These are phyloP conservation scores for Rosa chinensis DNA, from an alignment of 306 rosid species.

Conservation along the genomic window DNA sequence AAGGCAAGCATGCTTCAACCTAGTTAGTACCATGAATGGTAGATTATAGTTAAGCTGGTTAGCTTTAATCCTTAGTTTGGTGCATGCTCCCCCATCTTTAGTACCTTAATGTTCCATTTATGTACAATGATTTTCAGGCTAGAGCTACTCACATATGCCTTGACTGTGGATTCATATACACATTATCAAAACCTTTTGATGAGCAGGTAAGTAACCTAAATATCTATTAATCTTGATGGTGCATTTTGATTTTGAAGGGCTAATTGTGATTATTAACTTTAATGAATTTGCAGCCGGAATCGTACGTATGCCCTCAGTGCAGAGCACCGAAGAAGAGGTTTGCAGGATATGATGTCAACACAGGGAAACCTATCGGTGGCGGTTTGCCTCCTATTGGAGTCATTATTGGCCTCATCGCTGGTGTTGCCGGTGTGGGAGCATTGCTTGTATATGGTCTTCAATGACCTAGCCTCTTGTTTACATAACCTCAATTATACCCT, in stretches of 20 bases:
- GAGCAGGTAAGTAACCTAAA: slow-evolving; percentile 54
- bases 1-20: slow-evolving; percentile 51
- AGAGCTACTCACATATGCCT: slow-evolving; percentile 97
- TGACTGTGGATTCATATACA: slow-evolving; percentile 91
- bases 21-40: neutral
- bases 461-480: slow-evolving; percentile 29
- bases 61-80: neutral
- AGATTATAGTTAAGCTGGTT: neutral
- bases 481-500: neutral
- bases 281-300: slow-evolving; percentile 55
- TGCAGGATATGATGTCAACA: slow-evolving; percentile 76
- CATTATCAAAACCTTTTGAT: slow-evolving; percentile 73
- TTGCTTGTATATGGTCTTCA: slow-evolving; percentile 97
- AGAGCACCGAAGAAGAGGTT: slow-evolving; percentile 92
- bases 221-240: neutral
- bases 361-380: slow-evolving; percentile 80
- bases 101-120: neutral
- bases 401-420: slow-evolving; percentile 76
- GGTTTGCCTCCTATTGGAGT: slow-evolving; percentile 92
- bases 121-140: slow-evolving; percentile 55
- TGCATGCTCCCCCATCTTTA: neutral
- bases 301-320: slow-evolving; percentile 84
- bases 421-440: slow-evolving; percentile 84
- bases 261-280: neutral
- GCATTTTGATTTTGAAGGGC: neutral